A percentile compares a stretch with the other conserved stretches of the same genome.
Conservation (phyloP, 441 rosid species). For the Sinapis alba region DNA sequence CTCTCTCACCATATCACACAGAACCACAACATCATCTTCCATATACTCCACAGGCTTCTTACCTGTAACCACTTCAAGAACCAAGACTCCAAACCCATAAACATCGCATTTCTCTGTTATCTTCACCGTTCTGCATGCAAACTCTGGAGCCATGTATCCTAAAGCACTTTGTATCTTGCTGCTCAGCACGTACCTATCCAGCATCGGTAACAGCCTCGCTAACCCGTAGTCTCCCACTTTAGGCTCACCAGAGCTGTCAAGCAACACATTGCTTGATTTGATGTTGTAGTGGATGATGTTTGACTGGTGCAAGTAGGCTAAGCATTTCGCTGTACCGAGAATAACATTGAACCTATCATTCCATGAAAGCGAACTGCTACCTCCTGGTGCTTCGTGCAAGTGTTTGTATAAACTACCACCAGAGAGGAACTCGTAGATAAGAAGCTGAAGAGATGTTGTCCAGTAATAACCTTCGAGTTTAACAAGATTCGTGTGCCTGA, state of each 20-base stretch:
- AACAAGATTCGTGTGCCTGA: slow-evolving; percentile 61
- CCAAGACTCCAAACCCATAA: slow-evolving; percentile 71
- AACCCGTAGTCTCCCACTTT: slow-evolving; percentile 74
- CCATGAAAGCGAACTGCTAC: slow-evolving; percentile 54
- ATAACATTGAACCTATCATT: slow-evolving; percentile 64
- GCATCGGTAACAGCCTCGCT: slow-evolving; percentile 74
- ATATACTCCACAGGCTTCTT: slow-evolving; percentile 94
- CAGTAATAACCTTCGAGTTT: slow-evolving; percentile 75
- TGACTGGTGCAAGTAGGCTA: slow-evolving; percentile 65
- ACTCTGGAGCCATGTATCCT: slow-evolving; percentile 87
- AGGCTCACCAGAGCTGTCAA: slow-evolving; percentile 61
- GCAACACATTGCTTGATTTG: slow-evolving; percentile 69
- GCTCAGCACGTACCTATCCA: slow-evolving; percentile 68
- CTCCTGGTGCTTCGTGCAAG: slow-evolving; percentile 61
- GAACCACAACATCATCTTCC: slow-evolving; percentile 96
- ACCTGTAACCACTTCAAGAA: slow-evolving; percentile 76
- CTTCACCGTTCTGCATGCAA: slow-evolving; percentile 73
- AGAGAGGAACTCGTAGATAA: slow-evolving; percentile 65
- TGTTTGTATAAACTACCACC: slow-evolving; percentile 73
- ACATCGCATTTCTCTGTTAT: slow-evolving; percentile 81
- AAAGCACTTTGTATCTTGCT: slow-evolving; percentile 81
- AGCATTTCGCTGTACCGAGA: slow-evolving; percentile 66
- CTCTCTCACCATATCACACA: slow-evolving; percentile 90
- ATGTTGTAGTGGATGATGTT: slow-evolving; percentile 75
- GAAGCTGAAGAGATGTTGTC: slow-evolving; percentile 75